phyloP scores from a whole-genome alignment of 2,329 filamentous ascomycete genomes.

The Sclerotinia nivalis region DNA sequence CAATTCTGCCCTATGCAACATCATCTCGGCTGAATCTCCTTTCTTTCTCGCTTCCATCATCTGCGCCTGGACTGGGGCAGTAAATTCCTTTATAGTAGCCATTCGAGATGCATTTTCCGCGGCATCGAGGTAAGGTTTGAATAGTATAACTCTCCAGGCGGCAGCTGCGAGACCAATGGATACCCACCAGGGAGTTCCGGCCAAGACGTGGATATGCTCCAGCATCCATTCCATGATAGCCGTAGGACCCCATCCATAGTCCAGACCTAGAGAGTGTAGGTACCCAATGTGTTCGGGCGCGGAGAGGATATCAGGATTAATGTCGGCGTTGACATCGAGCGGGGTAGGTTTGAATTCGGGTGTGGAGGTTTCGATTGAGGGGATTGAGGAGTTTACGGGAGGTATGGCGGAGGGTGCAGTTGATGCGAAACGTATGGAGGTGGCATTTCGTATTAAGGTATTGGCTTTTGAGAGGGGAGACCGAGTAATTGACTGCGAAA shows the following conservation, averaged over 20 bases:
- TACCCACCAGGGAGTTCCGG: constrained; percentile 78
- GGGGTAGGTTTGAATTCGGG: constrained; percentile 27
- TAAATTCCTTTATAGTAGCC: constrained; percentile 58
- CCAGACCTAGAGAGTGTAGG: constrained; percentile 76
- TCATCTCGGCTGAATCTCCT: constrained; percentile 50
- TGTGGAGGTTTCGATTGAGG: constrained; percentile 22
- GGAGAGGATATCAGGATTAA: constrained; percentile 29
- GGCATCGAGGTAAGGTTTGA: constrained; percentile 64
- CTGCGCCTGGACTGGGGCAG: constrained; percentile 56
- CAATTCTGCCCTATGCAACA: constrained; percentile 52
- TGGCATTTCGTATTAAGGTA: constrained; percentile 35
- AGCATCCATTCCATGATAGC: constrained; percentile 71
- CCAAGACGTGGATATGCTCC: constrained; percentile 78
- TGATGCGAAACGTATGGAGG: constrained; percentile 37
- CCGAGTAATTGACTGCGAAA: constrained; percentile 26
- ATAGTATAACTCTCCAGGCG: constrained; percentile 61
- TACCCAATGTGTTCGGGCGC: constrained; percentile 72
- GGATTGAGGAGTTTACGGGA: constrained; percentile 15
- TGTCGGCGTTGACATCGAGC: constrained; percentile 32
- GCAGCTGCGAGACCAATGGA: constrained; percentile 68
- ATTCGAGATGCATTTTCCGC: constrained; percentile 64
- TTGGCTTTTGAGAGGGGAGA: constrained; percentile 28
- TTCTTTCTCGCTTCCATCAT: constrained; percentile 46
- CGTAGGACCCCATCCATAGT: constrained; percentile 83
- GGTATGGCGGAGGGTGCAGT: constrained; percentile 29